Evolutionary conservation across 164 flowering plant genomes (phyloP), one percentile per base, ranked within the genome.

Genomic region (Sextonia rubra): DNA sequence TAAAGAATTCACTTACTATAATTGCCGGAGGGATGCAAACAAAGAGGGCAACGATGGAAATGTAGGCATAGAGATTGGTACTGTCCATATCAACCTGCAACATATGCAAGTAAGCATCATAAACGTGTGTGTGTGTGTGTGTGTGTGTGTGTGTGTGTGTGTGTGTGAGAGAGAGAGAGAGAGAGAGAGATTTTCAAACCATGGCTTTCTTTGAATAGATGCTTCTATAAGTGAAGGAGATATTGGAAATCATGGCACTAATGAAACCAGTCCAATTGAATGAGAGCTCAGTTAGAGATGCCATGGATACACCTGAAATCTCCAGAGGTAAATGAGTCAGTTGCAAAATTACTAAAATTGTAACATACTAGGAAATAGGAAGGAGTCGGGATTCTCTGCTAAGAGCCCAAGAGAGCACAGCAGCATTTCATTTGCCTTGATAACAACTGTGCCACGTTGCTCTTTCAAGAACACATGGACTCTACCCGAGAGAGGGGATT

Each of bases 261-360:
- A 92, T 86, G 83, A 94, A 94, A 29, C 99, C 99, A n/a, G 61
- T 22, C 99, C 98, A 95, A 79, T 95, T 95, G 87, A 95, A 95
- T 62, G 99, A 95, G 32, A 95, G 82, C 80, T 95, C 99, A 64
- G 98, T 95, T 82, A 93, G 69, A 49, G 99, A 95, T 61, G 99
- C 99, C 98, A 91, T 89, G 1, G 98, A 87, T 58, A 95, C 99
- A 88, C 99, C 99, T 94, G 82, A 17, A 18, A 7, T 17, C 67
- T 64, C 67, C 67, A 18, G 2, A 1, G 58, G 64, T 5, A 52
- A 52, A 52, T 52, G 58, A 5, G 58, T 52, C 4, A 15, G n/a
- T 15, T 52, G 58, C 20, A 52, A 52, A 52, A 52, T 12, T 52
- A 52, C 58, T 15, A 18, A 15, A 52, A 52, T 52, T 52, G 44